Base-by-base conservation (phyloP, 495 filamentous ascomycete species). In the Margaritispora aquatica region DNA sequence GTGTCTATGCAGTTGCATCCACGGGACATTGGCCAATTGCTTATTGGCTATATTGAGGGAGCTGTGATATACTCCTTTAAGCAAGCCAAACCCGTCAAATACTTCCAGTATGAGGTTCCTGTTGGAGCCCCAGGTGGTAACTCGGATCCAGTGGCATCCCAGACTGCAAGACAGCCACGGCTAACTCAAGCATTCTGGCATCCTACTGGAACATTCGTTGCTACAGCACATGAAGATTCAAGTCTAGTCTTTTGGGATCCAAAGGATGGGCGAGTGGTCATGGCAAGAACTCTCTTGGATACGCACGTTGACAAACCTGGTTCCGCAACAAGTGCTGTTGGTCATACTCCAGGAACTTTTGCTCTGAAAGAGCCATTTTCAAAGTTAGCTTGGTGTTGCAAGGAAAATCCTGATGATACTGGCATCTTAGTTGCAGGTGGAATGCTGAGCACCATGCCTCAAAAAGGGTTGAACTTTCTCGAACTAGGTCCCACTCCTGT, bases 211-310 rank as follows among this genome's bases (percentile, higher is more conserved):
- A 94, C 88, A 0, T 98, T 97, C 65, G 72, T 97, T 38, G 69
- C 92, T 54, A 96, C 89, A 0, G 87, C 87, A 11, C 87, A 97
- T 65, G 92, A 97, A 61, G 93, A 97, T 68, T 86, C 86, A 2
- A 93, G 86, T 59, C 68, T 98, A 29, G 94, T 93, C 0, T 84
- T 97, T 52, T 98, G 95, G 95, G 95, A 97, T 75, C 74, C 87
- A 1, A 95, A 91, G 63, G 95, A 97, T 67, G 94, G 92, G 9
- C 84, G 90, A 47, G 77, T 94, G 26, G 75, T 98, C 15, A 82
- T 90, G 76, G 91, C 92, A 11, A 76, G 95, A 62, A 95, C 89
- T 2, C 71, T 96, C 22, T 80, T 88, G 61, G 81, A 87, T 46
- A 80, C 79, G 1, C 81, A 88, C 65, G 71, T 98, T 38, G 79